A percentile compares a stretch with the other conserved stretches of the same genome.
Evolutionary conservation across 768 basidiomycete genomes (phyloP).

Genomic region (Strobilomyces echinocephalus): DNA sequence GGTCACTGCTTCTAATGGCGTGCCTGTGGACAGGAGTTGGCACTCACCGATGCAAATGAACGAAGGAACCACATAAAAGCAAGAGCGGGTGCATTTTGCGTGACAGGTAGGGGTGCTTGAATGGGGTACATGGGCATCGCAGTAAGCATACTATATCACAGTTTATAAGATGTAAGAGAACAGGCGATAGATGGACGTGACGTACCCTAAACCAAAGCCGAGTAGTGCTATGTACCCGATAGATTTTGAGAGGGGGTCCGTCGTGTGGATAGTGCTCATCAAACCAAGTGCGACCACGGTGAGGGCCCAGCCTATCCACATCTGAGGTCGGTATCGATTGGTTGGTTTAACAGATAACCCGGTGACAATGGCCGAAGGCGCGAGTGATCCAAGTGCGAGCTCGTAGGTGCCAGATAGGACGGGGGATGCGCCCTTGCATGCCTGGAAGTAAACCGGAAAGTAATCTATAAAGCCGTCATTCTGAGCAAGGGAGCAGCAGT

Average conservation of each 20-base stretch:
- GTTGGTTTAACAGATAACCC: conserved; percentile 28
- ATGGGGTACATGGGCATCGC: conserved; percentile 6
- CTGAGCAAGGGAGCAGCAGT: neutral
- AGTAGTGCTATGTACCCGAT: neutral
- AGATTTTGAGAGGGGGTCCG: neutral
- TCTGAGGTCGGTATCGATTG: conserved; percentile 27
- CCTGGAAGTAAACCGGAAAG: conserved; percentile 30
- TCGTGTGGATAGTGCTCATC: conserved; percentile 24
- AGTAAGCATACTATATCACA: neutral
- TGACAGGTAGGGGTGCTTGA: neutral
- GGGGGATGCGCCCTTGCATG: conserved; percentile 25
- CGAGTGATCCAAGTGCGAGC: conserved; percentile 21
- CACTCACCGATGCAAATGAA: conserved; percentile 28
- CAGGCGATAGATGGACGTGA: neutral
- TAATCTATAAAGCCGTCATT: conserved; percentile 25
- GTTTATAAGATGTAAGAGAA: neutral
- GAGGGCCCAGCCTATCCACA: conserved; percentile 3
- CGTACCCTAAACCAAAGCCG: neutral
- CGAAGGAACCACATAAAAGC: neutral
- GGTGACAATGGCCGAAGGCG: conserved; percentile 26
- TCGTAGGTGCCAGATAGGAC: conserved; percentile 25
- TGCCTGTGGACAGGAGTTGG: neutral
- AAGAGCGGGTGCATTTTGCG: neutral
- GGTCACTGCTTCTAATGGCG: neutral
- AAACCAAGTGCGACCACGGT: conserved; percentile 34